phyloP scores from a whole-genome alignment of 106 monocot species.

The Ottelia alismoides region DNA sequence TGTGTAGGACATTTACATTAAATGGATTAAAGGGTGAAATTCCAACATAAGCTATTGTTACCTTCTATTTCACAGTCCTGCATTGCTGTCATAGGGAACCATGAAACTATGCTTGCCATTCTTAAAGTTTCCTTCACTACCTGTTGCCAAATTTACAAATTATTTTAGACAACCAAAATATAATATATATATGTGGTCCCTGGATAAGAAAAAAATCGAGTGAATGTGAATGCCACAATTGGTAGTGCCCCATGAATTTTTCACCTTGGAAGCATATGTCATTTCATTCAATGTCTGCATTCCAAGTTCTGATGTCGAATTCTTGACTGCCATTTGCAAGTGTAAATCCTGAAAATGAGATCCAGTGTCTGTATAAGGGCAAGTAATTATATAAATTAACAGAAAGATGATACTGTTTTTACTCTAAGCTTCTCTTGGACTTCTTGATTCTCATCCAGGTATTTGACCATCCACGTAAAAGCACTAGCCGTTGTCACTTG shows the following conservation, averaged over 20 bases:
- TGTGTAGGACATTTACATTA: no score
- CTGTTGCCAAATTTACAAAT: constrained; percentile 21
- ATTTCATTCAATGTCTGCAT: constrained; percentile 42
- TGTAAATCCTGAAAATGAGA: constrained; percentile 30
- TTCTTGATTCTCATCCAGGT: constrained; percentile 60
- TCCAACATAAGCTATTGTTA: no score
- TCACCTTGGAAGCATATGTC: constrained; percentile 59
- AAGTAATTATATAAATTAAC: no score
- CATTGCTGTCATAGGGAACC: constrained; percentile 76
- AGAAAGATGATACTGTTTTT: no score
- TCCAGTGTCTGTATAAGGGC: no score
- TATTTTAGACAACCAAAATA: no score
- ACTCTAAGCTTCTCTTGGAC: constrained; percentile 56
- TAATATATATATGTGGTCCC: no score
- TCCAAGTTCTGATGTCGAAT: constrained; percentile 8
- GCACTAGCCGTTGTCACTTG: constrained; percentile 75
- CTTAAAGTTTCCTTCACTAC: constrained; percentile 76
- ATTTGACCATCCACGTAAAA: constrained; percentile 84
- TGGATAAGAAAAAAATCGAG: no score
- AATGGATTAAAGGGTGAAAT: no score
- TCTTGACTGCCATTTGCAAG: constrained; percentile 9
- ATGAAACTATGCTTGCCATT: constrained; percentile 72
- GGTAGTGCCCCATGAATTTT: no score
- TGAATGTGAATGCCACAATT: no score
- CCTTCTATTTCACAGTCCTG: constrained; percentile 66